These are phyloP conservation scores for Mentha longifolia DNA, from an alignment of 257 asterid species.

Conservation along the genomic window DNA sequence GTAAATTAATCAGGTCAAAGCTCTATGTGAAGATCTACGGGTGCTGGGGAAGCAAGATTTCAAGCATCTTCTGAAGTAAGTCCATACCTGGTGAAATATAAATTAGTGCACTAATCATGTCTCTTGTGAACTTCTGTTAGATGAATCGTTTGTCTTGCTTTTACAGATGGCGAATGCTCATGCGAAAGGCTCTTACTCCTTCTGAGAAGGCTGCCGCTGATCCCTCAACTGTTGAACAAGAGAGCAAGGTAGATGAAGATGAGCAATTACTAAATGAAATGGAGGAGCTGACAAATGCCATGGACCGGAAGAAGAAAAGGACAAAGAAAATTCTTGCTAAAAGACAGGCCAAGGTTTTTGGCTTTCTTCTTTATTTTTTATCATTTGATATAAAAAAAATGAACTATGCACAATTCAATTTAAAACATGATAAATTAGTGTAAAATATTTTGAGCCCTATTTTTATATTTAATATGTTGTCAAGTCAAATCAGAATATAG, in stretches of 20 bases:
- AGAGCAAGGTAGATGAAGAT: constrained; percentile 68
- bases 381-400: background rate
- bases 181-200: constrained; percentile 84
- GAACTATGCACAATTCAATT: background rate
- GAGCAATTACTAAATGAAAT: constrained; percentile 74
- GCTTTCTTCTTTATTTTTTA: constrained; percentile 2
- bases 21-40: constrained; percentile 83
- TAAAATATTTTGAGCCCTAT: background rate
- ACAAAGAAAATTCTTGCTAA: constrained; percentile 68
- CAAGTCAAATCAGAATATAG: constrained; percentile 1
- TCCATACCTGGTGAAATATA: background rate
- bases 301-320: constrained; percentile 81
- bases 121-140: constrained; percentile 3
- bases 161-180: constrained; percentile 78
- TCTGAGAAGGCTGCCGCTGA: constrained; percentile 53
- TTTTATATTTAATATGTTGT: background rate
- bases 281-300: constrained; percentile 80
- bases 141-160: constrained; percentile 27
- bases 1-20: constrained; percentile 60
- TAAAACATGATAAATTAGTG: background rate
- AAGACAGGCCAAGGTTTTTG: constrained; percentile 76
- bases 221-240: constrained; percentile 46
- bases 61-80: constrained; percentile 84
- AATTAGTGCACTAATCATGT: background rate
- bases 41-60: constrained; percentile 93